Percentiles rank a stretch among this genome's conserved stretches.
These are phyloP conservation scores for Fusarium dimerum DNA, from an alignment of 2,329 filamentous ascomycete genomes.

Conservation along the genomic window DNA sequence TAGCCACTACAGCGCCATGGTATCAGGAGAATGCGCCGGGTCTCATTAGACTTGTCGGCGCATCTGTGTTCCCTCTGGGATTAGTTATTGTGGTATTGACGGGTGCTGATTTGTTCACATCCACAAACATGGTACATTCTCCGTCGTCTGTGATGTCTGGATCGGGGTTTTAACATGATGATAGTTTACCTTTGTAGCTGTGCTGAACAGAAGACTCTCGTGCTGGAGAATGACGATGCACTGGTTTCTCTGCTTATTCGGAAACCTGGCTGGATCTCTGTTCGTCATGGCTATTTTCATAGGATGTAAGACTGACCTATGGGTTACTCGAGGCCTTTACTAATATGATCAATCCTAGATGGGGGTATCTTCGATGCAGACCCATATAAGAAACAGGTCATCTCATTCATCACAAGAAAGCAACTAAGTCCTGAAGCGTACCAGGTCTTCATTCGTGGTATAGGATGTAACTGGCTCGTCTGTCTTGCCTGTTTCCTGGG, in stretches of 20 bases:
- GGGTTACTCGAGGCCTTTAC: rapidly evolving
- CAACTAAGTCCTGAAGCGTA: constrained; percentile 50
- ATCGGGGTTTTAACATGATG: constrained; percentile 33
- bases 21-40: constrained; percentile 27
- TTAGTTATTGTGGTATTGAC: constrained; percentile 22
- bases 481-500: constrained; percentile 53
- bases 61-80: constrained; percentile 23
- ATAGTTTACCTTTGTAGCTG: constrained; percentile 26
- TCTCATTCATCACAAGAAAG: constrained; percentile 50
- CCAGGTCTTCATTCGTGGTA: constrained; percentile 54
- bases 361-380: constrained; percentile 43
- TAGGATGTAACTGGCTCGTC: constrained; percentile 61
- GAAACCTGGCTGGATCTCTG: constrained; percentile 49
- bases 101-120: constrained; percentile 23
- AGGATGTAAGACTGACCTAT: constrained; percentile 31
- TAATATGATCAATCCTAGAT: constrained; percentile 37
- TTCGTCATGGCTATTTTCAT: constrained; percentile 50
- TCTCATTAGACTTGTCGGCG: constrained; percentile 23
- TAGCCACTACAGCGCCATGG: constrained; percentile 23
- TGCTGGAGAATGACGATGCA: constrained; percentile 28
- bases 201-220: constrained; percentile 18
- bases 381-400: constrained; percentile 45
- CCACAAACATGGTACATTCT: constrained; percentile 20
- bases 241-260: constrained; percentile 49
- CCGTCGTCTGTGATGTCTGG: rapidly evolving